Base-by-base conservation (phyloP, 441 rosid species). In the Arabidopsis lyrata region DNA sequence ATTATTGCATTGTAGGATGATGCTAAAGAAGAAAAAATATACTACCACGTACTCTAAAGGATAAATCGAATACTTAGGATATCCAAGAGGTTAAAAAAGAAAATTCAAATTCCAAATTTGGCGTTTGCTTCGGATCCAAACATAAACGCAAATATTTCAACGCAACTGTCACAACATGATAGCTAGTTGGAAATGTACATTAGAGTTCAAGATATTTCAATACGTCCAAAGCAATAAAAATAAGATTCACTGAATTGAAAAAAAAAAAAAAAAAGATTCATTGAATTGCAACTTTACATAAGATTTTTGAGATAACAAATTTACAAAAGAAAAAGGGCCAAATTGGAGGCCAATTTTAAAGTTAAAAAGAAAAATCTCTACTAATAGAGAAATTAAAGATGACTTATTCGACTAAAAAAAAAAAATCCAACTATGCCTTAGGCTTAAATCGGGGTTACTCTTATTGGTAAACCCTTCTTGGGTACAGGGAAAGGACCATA, bases 401-500 rank as follows among this genome's bases (percentile, higher is more conserved):
- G 32, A 34, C 10, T 16, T 66, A 66, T 29, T 29, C 20, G 54
- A 52, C 9, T 10, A 50, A 16, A 5, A 24, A 4, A 12, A 7
- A 14, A 18, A 36, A 11, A 4, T 15, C 76, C 41, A 77, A 50
- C 22, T 32, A 31, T 39, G 72, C 76, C 71, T 70, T 77, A 47
- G 68, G 76, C 56, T 71, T 22, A 65, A 15, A 77, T 81, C 2
- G 76, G 83, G 35, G 35, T 77, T 8, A 91, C 90, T 72, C 79
- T 84, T 58, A 91, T 77, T 14, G 97, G 97, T 66, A 91, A 83
- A 15, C 98, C 98, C 15, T 70, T 81, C 76, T 83, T 88, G 58
- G 98, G 97, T 18, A 93, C 97, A 1, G 98, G 98, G 61, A 93
- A 93, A 52, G 98, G 98, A 16, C 88, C 95, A 73, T 93, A 93